A percentile compares a stretch with the other conserved stretches of the same genome.
Conservation (phyloP, 768 basidiomycete genomes). For the Pleurotus eryngii region DNA sequence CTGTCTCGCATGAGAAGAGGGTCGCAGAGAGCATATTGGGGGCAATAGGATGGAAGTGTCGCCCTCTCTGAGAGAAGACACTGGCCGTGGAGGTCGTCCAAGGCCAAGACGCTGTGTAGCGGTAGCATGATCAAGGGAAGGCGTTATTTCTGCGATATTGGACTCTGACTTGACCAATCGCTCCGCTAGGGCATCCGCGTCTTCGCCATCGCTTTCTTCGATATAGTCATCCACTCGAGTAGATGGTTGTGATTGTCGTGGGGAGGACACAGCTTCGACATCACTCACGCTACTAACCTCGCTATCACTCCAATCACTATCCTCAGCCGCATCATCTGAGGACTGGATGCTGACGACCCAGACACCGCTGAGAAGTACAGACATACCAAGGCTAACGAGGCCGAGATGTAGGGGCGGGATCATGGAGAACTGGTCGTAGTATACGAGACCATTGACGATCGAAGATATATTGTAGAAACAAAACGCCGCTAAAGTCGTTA, state of each 20-base stretch:
- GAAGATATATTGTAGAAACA: conserved; percentile 94
- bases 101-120: background rate
- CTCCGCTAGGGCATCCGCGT: background rate
- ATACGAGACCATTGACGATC: conserved; percentile 86
- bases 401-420: conserved; percentile 68
- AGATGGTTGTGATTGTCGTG: conserved; percentile 17
- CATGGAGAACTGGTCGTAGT: conserved; percentile 80
- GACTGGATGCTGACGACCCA: conserved; percentile 85
- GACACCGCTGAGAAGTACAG: conserved; percentile 78
- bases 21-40: background rate
- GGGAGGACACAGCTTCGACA: conserved; percentile 23
- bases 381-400: conserved; percentile 75
- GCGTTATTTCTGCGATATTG: background rate
- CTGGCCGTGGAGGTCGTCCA: background rate
- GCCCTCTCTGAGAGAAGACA: background rate
- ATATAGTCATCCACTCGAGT: background rate
- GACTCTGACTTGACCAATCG: conserved; percentile 2
- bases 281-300: conserved; percentile 31
- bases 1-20: background rate
- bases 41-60: background rate
- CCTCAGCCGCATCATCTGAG: conserved; percentile 47
- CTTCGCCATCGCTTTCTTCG: background rate
- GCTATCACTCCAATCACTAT: conserved; percentile 41
- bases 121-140: background rate
- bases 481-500: conserved; percentile 63